phyloP scores from a whole-genome alignment of 2,329 filamentous ascomycete genomes.

The Penicillium sp. region DNA sequence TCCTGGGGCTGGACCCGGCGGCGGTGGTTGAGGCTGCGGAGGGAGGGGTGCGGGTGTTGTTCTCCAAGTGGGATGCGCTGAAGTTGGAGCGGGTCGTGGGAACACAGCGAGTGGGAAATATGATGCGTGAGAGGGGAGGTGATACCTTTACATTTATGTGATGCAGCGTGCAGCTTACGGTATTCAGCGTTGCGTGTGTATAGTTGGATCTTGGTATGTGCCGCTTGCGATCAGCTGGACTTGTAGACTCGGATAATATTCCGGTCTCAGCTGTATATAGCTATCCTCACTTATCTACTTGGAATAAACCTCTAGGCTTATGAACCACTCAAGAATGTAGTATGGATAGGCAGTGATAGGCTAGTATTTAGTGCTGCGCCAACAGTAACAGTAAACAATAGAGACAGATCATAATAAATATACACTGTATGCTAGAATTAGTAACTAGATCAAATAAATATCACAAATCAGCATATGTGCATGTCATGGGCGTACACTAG shows the following conservation, averaged over 20 bases:
- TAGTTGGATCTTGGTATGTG: too few species aligned
- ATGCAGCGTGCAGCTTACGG: neutral
- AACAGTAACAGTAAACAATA: too few species aligned
- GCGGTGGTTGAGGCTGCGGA: constrained; percentile 61
- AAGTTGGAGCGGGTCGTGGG: constrained; percentile 89
- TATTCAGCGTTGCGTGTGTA: neutral
- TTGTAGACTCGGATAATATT: neutral
- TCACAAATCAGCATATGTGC: too few species aligned
- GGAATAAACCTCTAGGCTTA: too few species aligned
- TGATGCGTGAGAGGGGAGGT: constrained; percentile 77
- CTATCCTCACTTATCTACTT: too few species aligned
- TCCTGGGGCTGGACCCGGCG: constrained; percentile 44
- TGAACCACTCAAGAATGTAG: too few species aligned
- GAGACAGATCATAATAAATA: too few species aligned
- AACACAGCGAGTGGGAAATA: constrained; percentile 75
- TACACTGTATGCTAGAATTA: too few species aligned
- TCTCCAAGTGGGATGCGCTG: constrained; percentile 87
- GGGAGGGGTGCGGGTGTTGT: constrained; percentile 64
- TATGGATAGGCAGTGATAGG: too few species aligned
- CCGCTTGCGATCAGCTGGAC: neutral
- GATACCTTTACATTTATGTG: constrained; percentile 97
- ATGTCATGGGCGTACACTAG: too few species aligned
- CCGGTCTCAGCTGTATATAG: neutral
- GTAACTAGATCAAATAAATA: too few species aligned
- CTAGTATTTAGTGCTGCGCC: too few species aligned